Evolutionary conservation across 805 yeast genomes (phyloP).

Genomic region (Suhomyces emberorum): DNA sequence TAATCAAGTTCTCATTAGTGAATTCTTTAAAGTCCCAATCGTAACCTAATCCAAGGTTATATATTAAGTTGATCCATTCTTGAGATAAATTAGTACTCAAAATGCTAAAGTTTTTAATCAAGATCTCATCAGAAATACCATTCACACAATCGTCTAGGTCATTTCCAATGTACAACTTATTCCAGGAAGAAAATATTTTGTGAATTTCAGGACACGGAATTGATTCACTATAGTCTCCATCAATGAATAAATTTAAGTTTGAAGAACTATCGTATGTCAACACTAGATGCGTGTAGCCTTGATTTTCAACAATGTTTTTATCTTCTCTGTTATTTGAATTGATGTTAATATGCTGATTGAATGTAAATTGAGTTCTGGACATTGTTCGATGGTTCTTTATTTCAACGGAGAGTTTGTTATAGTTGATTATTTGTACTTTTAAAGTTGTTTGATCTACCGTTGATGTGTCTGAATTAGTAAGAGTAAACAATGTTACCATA

Average conservation of each 20-base stretch:
- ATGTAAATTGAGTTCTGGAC: constrained; percentile 28
- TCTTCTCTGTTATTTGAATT: constrained; percentile 10
- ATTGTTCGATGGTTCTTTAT: constrained; percentile 20
- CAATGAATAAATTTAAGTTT: constrained; percentile 44
- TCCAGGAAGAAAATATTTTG: constrained; percentile 29
- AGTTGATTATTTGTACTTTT: constrained; percentile 26
- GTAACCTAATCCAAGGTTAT: constrained; percentile 43
- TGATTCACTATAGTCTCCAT: constrained; percentile 48
- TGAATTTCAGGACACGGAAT: constrained; percentile 36
- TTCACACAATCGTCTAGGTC: constrained; percentile 5
- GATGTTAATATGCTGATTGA: constrained; percentile 27
- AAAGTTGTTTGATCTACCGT: constrained; percentile 19
- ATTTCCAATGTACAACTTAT: constrained; percentile 35
- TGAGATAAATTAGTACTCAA: constrained; percentile 33
- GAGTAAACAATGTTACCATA: constrained; percentile 19
- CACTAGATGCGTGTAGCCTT: constrained; percentile 29
- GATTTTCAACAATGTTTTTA: no score
- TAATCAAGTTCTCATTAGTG: constrained; percentile 32
- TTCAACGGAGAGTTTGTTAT: constrained; percentile 30
- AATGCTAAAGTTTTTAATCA: constrained; percentile 37
- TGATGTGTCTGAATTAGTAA: constrained; percentile 24
- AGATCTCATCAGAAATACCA: constrained; percentile 21
- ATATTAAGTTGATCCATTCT: constrained; percentile 53
- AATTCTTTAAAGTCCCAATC: constrained; percentile 45
- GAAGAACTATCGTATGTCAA: constrained; percentile 35